These are phyloP conservation scores for Galerina sulciceps DNA, from an alignment of 768 basidiomycete species.

Conservation along the genomic window DNA sequence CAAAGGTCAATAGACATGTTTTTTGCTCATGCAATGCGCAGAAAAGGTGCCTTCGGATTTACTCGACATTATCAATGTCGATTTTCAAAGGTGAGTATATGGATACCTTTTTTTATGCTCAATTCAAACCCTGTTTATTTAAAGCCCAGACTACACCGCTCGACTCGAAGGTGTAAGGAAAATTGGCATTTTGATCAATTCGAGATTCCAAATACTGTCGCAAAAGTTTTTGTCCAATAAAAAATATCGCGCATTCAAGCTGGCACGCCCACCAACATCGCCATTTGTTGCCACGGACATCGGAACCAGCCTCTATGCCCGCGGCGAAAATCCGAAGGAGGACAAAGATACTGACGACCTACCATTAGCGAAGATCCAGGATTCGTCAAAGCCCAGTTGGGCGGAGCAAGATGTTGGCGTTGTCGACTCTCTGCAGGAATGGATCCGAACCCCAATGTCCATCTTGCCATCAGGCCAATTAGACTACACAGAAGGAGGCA, in stretches of 20 bases:
- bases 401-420: conserved; percentile 55
- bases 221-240: conserved; percentile 66
- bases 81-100: conserved; percentile 56
- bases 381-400: conserved; percentile 78
- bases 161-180: conserved; percentile 58
- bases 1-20: conserved; percentile 49
- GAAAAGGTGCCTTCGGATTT: conserved; percentile 60
- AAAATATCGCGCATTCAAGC: conserved; percentile 68
- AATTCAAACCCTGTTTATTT: neutral
- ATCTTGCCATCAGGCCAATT: conserved; percentile 62
- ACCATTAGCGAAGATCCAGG: conserved; percentile 65
- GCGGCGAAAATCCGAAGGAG: conserved; percentile 55
- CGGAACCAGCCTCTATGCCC: conserved; percentile 63
- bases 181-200: conserved; percentile 60
- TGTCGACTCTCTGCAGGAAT: conserved; percentile 58
- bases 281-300: conserved; percentile 78
- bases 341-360: conserved; percentile 55
- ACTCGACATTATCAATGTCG: conserved; percentile 51
- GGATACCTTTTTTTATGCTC: neutral
- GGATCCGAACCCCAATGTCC: conserved; percentile 69
- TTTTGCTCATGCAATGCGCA: conserved; percentile 73
- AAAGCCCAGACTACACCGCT: conserved; percentile 50
- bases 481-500: conserved; percentile 49
- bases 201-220: conserved; percentile 71
- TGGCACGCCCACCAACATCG: conserved; percentile 69